Conservation (phyloP, 139 green algal genomes). For the Coelastrella sp. region DNA sequence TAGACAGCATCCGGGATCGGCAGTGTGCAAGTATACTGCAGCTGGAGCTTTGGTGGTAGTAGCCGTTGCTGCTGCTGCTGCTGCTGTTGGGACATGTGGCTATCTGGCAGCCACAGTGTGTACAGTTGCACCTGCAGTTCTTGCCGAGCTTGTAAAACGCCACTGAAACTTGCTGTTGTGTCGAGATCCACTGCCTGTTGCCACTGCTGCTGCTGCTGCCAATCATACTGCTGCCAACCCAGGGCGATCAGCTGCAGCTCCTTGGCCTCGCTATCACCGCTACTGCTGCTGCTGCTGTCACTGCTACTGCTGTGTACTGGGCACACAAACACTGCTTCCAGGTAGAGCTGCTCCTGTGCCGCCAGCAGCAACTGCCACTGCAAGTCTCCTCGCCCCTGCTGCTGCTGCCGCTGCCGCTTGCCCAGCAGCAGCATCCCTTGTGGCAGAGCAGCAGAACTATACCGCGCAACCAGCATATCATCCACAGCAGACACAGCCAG, state of each 20-base stretch:
- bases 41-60: background rate
- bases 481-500: background rate
- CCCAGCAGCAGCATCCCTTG: constrained; percentile 23
- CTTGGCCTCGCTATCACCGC: background rate
- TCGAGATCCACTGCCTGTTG: background rate
- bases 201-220: background rate
- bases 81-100: background rate
- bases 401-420: background rate
- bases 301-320: background rate
- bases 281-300: background rate
- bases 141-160: background rate
- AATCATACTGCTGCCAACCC: background rate
- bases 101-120: background rate
- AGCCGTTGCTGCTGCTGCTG: background rate
- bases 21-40: background rate
- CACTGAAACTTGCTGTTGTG: background rate
- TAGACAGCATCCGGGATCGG: constrained; percentile 17
- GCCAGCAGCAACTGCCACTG: constrained; percentile 23
- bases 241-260: background rate
- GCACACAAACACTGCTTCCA: constrained; percentile 29
- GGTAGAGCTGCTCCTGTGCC: background rate
- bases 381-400: background rate
- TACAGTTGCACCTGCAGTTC: background rate
- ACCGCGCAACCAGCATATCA: background rate
- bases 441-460: constrained; percentile 11